Conservation (phyloP, 805 yeast genomes). For the Myxozyma geophila region DNA sequence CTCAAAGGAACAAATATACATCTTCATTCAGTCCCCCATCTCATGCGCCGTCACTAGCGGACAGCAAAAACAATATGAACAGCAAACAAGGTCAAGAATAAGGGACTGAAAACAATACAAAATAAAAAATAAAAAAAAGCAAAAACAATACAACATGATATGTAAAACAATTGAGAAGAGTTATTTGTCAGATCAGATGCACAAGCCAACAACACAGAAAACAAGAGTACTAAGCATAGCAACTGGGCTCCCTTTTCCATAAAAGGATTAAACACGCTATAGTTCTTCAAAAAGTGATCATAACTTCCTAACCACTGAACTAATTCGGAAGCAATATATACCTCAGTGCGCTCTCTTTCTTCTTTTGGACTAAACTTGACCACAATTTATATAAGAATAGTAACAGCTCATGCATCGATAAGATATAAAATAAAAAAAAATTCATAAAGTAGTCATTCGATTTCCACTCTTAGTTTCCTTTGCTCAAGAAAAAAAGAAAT, state of each 20-base stretch:
- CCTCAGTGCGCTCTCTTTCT: constrained; percentile 1
- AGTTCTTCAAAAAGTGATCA: neutral
- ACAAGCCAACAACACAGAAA: neutral
- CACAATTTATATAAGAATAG: neutral
- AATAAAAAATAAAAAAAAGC: neutral
- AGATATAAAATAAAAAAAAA: neutral
- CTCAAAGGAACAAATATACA: no score
- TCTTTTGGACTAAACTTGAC: no score
- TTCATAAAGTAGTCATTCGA: neutral
- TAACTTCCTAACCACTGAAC: neutral
- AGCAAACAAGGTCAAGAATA: neutral
- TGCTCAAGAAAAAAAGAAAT: neutral
- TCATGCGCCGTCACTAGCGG: neutral
- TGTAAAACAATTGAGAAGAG: neutral
- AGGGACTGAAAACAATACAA: neutral
- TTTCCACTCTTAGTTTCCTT: neutral
- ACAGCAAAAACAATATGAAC: neutral
- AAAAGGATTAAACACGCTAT: constrained; percentile 2
- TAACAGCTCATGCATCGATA: neutral
- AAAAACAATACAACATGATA: neutral
- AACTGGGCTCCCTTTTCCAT: neutral
- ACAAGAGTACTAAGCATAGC: neutral
- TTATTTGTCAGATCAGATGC: neutral
- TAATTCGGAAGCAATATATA: neutral
- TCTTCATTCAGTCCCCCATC: no score